phyloP scores from a whole-genome alignment of 257 asterid species.

The Salvia splendens region DNA sequence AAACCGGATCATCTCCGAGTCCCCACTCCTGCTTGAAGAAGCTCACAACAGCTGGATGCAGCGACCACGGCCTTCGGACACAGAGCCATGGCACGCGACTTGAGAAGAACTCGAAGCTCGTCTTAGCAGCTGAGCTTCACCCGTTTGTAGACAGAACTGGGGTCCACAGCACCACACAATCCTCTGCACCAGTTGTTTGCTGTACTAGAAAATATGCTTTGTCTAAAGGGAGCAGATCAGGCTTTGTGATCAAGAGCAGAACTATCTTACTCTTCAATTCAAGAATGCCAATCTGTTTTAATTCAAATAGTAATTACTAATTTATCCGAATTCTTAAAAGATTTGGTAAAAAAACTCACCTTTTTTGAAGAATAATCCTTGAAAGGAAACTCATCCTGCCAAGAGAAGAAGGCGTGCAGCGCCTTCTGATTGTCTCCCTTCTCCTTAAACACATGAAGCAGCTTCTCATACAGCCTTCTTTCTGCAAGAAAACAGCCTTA shows the following conservation, averaged over 20 bases:
- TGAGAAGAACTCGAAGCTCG: slow-evolving; percentile 49
- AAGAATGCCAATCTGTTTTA: slow-evolving; percentile 48
- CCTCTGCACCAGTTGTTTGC: slow-evolving; percentile 40
- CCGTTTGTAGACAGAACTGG: slow-evolving; percentile 45
- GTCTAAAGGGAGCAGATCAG: slow-evolving; percentile 55
- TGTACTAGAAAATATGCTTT: slow-evolving; percentile 49
- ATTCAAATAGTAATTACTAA: slow-evolving; percentile 4
- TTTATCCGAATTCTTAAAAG: background rate
- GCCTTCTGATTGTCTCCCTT: slow-evolving; percentile 53
- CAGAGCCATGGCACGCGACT: slow-evolving; percentile 62
- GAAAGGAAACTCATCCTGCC: slow-evolving; percentile 47
- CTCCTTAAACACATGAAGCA: slow-evolving; percentile 43
- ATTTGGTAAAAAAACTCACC: slow-evolving; percentile 36
- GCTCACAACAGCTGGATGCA: slow-evolving; percentile 43
- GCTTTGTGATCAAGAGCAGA: slow-evolving; percentile 66
- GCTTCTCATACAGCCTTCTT: slow-evolving; percentile 48
- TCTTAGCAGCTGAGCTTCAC: slow-evolving; percentile 49
- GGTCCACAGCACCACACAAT: slow-evolving; percentile 59
- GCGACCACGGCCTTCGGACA: slow-evolving; percentile 55
- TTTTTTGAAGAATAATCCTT: slow-evolving; percentile 42
- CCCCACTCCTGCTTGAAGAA: slow-evolving; percentile 59
- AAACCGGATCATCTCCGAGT: slow-evolving; percentile 43
- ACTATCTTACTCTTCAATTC: slow-evolving; percentile 65
- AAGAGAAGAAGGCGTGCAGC: slow-evolving; percentile 50
- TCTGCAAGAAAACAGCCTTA: slow-evolving; percentile 39